Conservation (phyloP, 495 filamentous ascomycete species). For the Penicillium chermesinum region DNA sequence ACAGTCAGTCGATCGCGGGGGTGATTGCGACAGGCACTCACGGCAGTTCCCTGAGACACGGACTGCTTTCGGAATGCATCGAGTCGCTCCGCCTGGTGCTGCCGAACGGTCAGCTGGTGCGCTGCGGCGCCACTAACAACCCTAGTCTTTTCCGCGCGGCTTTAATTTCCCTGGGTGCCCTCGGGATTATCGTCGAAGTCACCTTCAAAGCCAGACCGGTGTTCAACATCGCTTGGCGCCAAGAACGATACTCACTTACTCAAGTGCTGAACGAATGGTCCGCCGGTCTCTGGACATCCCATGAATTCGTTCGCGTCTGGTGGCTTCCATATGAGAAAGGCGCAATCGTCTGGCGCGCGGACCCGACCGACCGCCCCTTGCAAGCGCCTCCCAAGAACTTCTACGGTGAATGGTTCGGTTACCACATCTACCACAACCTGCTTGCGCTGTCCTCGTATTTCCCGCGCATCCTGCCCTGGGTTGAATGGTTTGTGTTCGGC, state of each 20-base stretch:
- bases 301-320: conserved; percentile 91
- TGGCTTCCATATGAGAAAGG: conserved; percentile 90
- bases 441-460: conserved; percentile 73
- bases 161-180: conserved; percentile 77
- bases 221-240: conserved; percentile 80
- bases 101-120: conserved; percentile 68
- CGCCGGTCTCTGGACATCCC: conserved; percentile 68
- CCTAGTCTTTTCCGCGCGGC: conserved; percentile 81
- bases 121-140: conserved; percentile 68
- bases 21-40: conserved; percentile 92
- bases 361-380: conserved; percentile 57
- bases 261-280: conserved; percentile 70
- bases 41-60: conserved; percentile 79
- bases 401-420: conserved; percentile 77
- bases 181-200: conserved; percentile 87
- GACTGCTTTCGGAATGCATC: conserved; percentile 73
- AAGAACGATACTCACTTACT: conserved; percentile 64
- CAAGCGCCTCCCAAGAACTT: conserved; percentile 53
- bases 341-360: conserved; percentile 82
- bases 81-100: conserved; percentile 71
- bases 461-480: conserved; percentile 72
- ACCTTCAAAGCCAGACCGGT: conserved; percentile 70
- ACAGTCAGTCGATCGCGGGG: conserved; percentile 87
- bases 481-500: conserved; percentile 93
- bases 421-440: conserved; percentile 82